Evolutionary conservation across 2,329 filamentous ascomycete genomes (phyloP), one percentile per base, ranked within the genome.

Genomic region (Pyrenochaeta sp.): DNA sequence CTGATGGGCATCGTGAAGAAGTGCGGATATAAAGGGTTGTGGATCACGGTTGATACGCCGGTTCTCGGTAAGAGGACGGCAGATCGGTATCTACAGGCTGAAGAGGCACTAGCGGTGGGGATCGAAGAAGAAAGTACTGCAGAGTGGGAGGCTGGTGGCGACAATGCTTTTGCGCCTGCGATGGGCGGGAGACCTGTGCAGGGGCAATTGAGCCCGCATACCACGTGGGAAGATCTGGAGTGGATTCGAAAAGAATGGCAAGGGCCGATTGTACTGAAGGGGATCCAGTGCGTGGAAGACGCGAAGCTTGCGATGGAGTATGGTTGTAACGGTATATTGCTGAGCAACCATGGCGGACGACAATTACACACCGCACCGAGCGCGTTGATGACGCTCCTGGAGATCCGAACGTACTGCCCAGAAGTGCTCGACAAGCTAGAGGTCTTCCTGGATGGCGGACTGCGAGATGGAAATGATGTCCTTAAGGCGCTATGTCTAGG

Each of bases 331-430:
- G 83, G 82, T 0, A 80, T 86, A 24, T 62, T 84, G 39, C 65
- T 85, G 4, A 81, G 79, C 50, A 86, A 86, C 61, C 84, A 86
- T 60, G 84, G 84, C 2, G 84, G 84, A 2, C 74, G 84, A 28
- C 83, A 84, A 62, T 66, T 85, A 52, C 82, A 85, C 60, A 78
- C 76, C 15, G 72, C 72, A 13, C 74, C 75, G 1, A 75, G 74
- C 45, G 66, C 75, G 3, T 54, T 79, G 15, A 72, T 77, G 67
- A 76, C 75, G 9, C 53, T 79, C 34, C 56, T 78, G 9, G 77
- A 79, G 64, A 75, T 79, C 48, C 71, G 75, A 12, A 69, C 68
- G 15, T 76, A 75, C 46, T 76, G 71, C 22, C 75, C 77, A 0
- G 74, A 77, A 51, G 65, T 79, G 1, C 55, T 79, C 24, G 71